These are phyloP conservation scores for Penicillium silybi DNA, from an alignment of 495 filamentous ascomycete genomes.

Conservation along the genomic window DNA sequence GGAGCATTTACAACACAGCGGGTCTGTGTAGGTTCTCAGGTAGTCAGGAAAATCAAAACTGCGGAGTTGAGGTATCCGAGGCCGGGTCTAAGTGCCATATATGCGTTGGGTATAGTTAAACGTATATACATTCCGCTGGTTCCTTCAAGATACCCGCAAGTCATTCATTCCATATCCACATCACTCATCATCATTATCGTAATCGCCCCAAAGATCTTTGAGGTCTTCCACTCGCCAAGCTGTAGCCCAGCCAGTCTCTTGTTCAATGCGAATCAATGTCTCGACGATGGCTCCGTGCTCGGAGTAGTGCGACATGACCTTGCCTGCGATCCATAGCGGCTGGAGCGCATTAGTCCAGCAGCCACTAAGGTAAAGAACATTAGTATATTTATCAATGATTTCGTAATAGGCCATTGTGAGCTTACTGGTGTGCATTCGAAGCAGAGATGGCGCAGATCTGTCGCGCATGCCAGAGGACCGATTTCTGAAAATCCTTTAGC, in stretches of 20 bases:
- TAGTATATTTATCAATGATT: background rate
- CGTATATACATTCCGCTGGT: too few relatives aligned
- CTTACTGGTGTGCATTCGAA: constrained; percentile 33
- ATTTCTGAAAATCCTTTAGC: constrained; percentile 16
- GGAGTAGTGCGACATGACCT: constrained; percentile 39
- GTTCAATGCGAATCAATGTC: constrained; percentile 37
- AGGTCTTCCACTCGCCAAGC: constrained; percentile 43
- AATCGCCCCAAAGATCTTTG: constrained; percentile 40
- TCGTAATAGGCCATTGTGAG: background rate
- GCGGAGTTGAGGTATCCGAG: too few relatives aligned
- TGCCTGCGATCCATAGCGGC: constrained; percentile 45
- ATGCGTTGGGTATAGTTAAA: too few relatives aligned
- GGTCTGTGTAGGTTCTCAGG: too few relatives aligned
- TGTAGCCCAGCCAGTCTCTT: constrained; percentile 40
- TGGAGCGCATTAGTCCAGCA: constrained; percentile 47
- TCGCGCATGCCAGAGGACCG: constrained; percentile 43
- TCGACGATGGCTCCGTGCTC: constrained; percentile 42
- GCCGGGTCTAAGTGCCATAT: too few relatives aligned
- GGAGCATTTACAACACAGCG: too few relatives aligned
- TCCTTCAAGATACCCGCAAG: background rate
- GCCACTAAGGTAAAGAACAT: constrained; percentile 24
- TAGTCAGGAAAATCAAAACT: too few relatives aligned
- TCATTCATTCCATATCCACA: constrained; percentile 17
- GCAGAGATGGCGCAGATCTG: constrained; percentile 45
- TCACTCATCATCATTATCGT: constrained; percentile 29